Base-by-base conservation (phyloP, 2,329 filamentous ascomycete species). In the Xylaria sp. region DNA sequence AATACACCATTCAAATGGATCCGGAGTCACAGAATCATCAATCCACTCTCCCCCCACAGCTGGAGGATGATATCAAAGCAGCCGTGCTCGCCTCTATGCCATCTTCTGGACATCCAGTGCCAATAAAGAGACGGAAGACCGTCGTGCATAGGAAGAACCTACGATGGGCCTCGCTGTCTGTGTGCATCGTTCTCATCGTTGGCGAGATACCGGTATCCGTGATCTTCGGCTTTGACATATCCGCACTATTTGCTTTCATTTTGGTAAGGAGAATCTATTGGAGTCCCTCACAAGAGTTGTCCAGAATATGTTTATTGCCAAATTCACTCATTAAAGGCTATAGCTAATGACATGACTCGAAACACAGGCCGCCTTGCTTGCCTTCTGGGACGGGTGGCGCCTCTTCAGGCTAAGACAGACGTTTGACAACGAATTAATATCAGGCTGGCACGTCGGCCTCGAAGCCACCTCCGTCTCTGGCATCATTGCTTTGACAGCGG, bases 41-140 rank as follows among this genome's bases (percentile, higher is more conserved):
- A 14, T 59, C 32, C 4, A 55, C 36, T 7, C 69, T 71, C 8
- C 65, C 69, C 12, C 19, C 51, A 39, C 61, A 67, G 14, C 30
- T 69, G 45, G 67, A 71, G 30, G 67, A 71, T 19, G 69, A 71
- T 2, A 67, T 71, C 27, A 69, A 67, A 54, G 64, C 64, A 34
- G 67, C 69, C 1, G 67, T 71, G 11, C 57, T 65, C 4, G 67
- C 64, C 32, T 54, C 64, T 1, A 56, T 64, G 53, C 47, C 57
- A 6, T 11, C 64, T 19, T 50, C 54, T 32, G 24, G 34, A 11
- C 34, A 21, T 27, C 4, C 14, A 5, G 12, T 12, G 1, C 66
- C 19, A 17, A n/a, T 14, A 21, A 62, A 5, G 42, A 62, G 11
- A 32, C 50, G 61, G 30, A 68, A 21, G 24, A 64, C 47, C 2